Evolutionary conservation across 2,329 filamentous ascomycete genomes (phyloP).

Genomic region (Fusarium sp.): DNA sequence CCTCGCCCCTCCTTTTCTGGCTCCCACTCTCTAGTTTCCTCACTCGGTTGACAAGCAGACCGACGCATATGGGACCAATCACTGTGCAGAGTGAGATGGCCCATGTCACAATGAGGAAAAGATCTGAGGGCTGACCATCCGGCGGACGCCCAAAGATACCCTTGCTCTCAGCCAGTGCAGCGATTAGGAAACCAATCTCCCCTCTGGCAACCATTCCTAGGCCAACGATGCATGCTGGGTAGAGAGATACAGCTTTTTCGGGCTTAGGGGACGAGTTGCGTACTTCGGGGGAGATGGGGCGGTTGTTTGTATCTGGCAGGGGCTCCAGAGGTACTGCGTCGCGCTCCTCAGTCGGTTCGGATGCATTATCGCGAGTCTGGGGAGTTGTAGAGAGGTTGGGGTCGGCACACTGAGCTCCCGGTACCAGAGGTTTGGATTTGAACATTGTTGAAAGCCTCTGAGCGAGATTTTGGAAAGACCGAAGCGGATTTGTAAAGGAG

Average conservation of each 20-base stretch:
- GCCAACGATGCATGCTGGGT: slow-evolving; percentile 77
- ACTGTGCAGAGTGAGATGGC: slow-evolving; percentile 71
- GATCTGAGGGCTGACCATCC: slow-evolving; percentile 51
- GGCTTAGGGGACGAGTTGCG: slow-evolving; percentile 37
- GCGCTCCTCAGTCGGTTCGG: neutral
- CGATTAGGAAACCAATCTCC: slow-evolving; percentile 85
- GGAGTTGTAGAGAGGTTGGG: neutral
- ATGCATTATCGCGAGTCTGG: neutral
- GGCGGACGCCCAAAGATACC: slow-evolving; percentile 55
- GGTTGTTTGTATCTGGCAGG: neutral
- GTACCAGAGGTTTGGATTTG: slow-evolving; percentile 7
- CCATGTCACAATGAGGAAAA: slow-evolving; percentile 70
- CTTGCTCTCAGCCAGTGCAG: slow-evolving; percentile 74
- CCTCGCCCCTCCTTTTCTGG: slow-evolving; percentile 10
- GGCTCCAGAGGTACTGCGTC: neutral
- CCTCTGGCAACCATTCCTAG: slow-evolving; percentile 82
- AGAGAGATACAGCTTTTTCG: slow-evolving; percentile 72
- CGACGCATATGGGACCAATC: slow-evolving; percentile 65
- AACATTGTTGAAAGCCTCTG: neutral
- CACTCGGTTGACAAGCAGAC: slow-evolving; percentile 62
- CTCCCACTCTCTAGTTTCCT: slow-evolving; percentile 47
- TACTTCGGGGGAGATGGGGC: neutral
- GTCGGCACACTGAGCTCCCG: slow-evolving; percentile 34
- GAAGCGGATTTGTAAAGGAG: slow-evolving; percentile 33
- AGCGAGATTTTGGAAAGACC: neutral